Evolutionary conservation across 2,329 filamentous ascomycete species (phyloP), one percentile per base, ranked within the genome.

Genomic region (Sporothrix protearum): DNA sequence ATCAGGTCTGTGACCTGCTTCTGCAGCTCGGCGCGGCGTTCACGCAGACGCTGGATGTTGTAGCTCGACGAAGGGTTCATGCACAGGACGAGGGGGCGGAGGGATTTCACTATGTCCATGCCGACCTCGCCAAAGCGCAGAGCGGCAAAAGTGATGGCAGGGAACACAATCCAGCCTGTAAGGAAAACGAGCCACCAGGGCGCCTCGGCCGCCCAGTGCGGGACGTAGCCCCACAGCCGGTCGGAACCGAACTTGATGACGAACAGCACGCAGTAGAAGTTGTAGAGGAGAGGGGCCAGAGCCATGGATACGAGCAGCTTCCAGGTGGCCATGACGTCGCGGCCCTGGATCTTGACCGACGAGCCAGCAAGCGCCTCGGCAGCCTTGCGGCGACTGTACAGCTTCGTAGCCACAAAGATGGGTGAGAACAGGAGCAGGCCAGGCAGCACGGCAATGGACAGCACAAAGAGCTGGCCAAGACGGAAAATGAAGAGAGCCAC

Each of bases 51-150:
- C 74, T 92, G 88, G 66, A 99, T 88, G 72, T 91, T 93, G 82
- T 94, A 97, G 79, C 89, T 91, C 1, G 92, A 95, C 4, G 89
- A 89, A 1, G 96, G 96, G 76, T 92, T 91, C 77, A 98, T 86
- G 75, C 92, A 96, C 45, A 97, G 85, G 61, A 97, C 84, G 10
- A 99, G 87, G 6, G 96, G 96, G 10, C 93, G 89, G 19, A 99
- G 86, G 0, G 95, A 98, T 82, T 98, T 99, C 83, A 96, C 84
- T 71, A 99, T 97, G 78, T 99, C 96, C 94, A 99, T 97, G 69
- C 95, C 96, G n/a, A 97, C 91, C 82, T 99, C 96, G 63, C 96
- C 96, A 75, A 98, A 97, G 12, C 96, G 91, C 69, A 99, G 89
- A 7, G 96, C 93, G 4, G 94, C 94, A 80, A 97, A 97, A 0